Conservation (phyloP, 345 rosid genomes). For the Mercurialis annua region DNA sequence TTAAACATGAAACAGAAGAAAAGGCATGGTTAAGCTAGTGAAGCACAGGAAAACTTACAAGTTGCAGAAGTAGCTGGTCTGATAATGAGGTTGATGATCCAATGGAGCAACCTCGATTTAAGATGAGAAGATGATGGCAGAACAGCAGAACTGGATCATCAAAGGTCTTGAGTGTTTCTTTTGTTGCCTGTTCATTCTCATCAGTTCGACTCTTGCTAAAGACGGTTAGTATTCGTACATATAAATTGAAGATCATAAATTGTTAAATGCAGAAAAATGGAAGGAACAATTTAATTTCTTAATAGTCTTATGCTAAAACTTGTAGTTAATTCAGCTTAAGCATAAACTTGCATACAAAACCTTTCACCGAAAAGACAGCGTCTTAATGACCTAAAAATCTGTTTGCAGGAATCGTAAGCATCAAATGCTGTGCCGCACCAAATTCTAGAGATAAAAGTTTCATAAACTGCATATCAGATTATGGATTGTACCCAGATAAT, state of each 20-base stretch:
- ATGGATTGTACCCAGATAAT: slow-evolving; percentile 33
- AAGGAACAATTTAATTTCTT: not conserved
- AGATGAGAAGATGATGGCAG: slow-evolving; percentile 49
- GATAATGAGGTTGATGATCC: slow-evolving; percentile 27
- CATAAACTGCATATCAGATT: slow-evolving; percentile 42
- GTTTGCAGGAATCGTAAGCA: slow-evolving; percentile 50
- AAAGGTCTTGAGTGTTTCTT: slow-evolving; percentile 18
- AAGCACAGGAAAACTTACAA: not conserved
- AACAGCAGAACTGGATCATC: slow-evolving; percentile 25
- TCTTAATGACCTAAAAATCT: slow-evolving; percentile 1
- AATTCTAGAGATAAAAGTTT: slow-evolving; percentile 19
- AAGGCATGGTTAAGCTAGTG: not conserved
- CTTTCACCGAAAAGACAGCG: no score
- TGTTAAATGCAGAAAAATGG: not conserved
- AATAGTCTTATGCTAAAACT: not conserved
- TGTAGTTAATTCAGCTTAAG: no score
- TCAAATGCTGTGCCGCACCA: slow-evolving; percentile 48
- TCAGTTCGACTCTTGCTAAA: slow-evolving; percentile 37
- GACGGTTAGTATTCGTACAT: slow-evolving; percentile 34
- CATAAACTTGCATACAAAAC: not conserved
- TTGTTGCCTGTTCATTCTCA: slow-evolving; percentile 31
- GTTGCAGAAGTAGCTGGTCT: slow-evolving; percentile 4
- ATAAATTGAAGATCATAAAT: not conserved
- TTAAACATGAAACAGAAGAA: not conserved
- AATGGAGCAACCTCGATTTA: slow-evolving; percentile 33